Percentiles rank a stretch among this genome's conserved stretches.
Evolutionary conservation across 108 stramenopile species (phyloP).

Genomic region (Conticribra weissflogii): DNA sequence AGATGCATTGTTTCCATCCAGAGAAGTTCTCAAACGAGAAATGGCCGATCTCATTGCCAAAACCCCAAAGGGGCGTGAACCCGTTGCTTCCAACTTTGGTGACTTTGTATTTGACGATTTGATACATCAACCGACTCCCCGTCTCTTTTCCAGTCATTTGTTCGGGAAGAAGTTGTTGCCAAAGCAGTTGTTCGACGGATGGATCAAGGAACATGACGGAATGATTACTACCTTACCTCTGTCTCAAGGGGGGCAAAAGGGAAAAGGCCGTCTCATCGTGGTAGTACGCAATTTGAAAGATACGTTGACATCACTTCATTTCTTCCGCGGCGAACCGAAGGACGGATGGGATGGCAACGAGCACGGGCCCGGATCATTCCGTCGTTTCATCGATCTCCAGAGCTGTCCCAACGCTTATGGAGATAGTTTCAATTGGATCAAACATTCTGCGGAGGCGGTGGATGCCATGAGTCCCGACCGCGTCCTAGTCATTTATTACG

Average conservation of each 20-base stretch:
- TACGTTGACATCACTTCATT: constrained; percentile 28
- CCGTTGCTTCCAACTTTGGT: constrained; percentile 14
- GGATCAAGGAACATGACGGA: neutral
- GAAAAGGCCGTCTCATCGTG: constrained; percentile 38
- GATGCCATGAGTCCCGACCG: constrained; percentile 9
- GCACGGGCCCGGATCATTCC: constrained; percentile 38
- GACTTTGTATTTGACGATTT: constrained; percentile 42
- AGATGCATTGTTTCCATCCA: constrained; percentile 20
- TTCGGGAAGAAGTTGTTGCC: constrained; percentile 26
- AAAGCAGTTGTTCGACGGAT: constrained; percentile 11
- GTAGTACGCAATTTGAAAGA: constrained; percentile 38
- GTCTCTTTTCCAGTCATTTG: constrained; percentile 34
- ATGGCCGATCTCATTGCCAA: constrained; percentile 1
- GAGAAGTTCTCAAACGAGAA: constrained; percentile 11
- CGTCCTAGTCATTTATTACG: constrained; percentile 35
- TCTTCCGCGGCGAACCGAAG: constrained; percentile 29
- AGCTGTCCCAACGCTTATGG: constrained; percentile 38
- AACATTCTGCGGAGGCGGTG: constrained; percentile 14
- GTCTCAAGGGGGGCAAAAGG: neutral
- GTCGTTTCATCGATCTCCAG: constrained; percentile 23
- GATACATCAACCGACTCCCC: constrained; percentile 20
- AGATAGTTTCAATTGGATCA: constrained; percentile 31
- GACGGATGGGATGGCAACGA: constrained; percentile 45
- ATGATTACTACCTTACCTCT: neutral
- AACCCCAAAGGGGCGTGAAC: neutral